These are phyloP conservation scores for Dioscorea zingiberensis DNA, from an alignment of 106 monocot species.

Conservation along the genomic window DNA sequence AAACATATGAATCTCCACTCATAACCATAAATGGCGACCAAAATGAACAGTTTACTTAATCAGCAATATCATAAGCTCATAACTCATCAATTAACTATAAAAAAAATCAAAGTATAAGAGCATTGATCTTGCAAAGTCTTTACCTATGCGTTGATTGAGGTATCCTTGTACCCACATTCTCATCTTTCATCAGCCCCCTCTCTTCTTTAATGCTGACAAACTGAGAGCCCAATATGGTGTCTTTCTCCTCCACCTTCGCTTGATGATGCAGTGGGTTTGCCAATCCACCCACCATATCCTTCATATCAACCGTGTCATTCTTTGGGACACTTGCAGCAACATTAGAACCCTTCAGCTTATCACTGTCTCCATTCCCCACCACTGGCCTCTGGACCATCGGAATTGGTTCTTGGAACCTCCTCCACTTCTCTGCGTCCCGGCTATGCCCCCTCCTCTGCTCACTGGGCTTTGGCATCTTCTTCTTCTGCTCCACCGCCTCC, in stretches of 20 bases:
- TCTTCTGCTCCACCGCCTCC: conserved; percentile 1
- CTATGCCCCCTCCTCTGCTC: background rate
- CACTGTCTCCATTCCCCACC: background rate
- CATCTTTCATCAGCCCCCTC: background rate
- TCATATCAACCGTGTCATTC: background rate
- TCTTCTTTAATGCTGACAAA: background rate
- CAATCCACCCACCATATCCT: background rate
- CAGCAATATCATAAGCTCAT: too few species aligned
- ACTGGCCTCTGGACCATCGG: background rate
- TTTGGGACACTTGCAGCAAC: background rate
- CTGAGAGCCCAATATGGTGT: background rate
- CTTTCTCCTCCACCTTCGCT: background rate
- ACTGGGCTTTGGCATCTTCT: conserved; percentile 2
- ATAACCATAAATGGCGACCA: too few species aligned
- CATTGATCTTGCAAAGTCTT: background rate
- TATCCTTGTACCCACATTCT: background rate
- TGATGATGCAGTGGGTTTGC: background rate
- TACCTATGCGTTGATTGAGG: background rate
- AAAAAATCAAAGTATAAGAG: too few species aligned
- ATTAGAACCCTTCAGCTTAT: background rate
- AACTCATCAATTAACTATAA: too few species aligned
- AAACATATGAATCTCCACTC: background rate
- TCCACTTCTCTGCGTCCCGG: background rate
- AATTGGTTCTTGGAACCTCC: background rate
- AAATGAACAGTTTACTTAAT: too few species aligned